A percentile compares a stretch with the other conserved stretches of the same genome.
phyloP scores from a whole-genome alignment of 176 grass and related monocot species.

The Aegilops tauschii region DNA sequence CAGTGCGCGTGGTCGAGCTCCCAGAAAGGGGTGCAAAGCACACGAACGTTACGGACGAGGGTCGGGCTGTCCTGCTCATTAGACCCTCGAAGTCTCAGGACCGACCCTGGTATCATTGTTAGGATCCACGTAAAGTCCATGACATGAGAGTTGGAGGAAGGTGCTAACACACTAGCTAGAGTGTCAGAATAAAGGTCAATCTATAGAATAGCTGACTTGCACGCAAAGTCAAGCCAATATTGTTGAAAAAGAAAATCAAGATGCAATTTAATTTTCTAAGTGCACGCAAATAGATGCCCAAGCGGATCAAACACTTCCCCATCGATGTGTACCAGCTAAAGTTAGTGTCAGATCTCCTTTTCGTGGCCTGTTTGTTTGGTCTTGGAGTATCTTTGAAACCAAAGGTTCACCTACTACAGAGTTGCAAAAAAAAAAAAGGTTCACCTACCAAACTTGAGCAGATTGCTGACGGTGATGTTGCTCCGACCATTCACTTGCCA shows the following conservation, averaged over 20 bases:
- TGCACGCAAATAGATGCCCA: background rate
- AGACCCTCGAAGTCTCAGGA: too few relatives aligned
- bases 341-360: background rate
- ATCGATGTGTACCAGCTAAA: background rate
- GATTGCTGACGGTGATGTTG: slow-evolving; percentile 14
- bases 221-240: background rate
- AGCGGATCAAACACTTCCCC: background rate
- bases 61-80: too few relatives aligned
- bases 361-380: background rate
- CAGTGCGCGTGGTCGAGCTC: too few relatives aligned
- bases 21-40: too few relatives aligned
- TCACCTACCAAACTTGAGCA: slow-evolving; percentile 12
- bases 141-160: too few relatives aligned
- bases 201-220: background rate
- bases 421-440: too few relatives aligned
- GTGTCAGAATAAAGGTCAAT: background rate
- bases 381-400: background rate
- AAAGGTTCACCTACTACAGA: slow-evolving; percentile 13
- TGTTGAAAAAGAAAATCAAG: background rate
- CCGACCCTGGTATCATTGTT: too few relatives aligned
- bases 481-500: background rate
- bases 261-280: background rate
- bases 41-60: too few relatives aligned
- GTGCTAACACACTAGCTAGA: too few relatives aligned
- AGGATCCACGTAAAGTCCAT: too few relatives aligned